These are phyloP conservation scores for Candida sp. DNA, from an alignment of 1,139 yeast species.

Conservation along the genomic window DNA sequence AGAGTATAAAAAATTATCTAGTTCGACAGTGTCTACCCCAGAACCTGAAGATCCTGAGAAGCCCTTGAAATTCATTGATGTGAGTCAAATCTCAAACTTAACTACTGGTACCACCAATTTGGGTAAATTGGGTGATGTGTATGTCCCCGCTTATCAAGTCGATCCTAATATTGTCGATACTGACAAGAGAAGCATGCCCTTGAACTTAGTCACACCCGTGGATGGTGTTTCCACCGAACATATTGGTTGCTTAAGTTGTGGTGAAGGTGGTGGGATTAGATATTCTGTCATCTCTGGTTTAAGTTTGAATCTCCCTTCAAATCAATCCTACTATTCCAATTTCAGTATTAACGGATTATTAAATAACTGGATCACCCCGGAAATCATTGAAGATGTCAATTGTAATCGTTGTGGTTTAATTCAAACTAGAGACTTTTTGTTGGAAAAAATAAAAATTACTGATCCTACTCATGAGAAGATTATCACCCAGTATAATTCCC, in stretches of 20 bases:
- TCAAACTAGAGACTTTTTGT: slow-evolving; percentile 54
- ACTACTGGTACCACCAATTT: slow-evolving; percentile 48
- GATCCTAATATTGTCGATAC: slow-evolving; percentile 56
- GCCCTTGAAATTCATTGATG: slow-evolving; percentile 17
- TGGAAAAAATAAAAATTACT: slow-evolving; percentile 22
- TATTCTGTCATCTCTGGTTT: slow-evolving; percentile 80
- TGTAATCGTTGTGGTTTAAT: slow-evolving; percentile 85
- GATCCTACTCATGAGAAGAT: slow-evolving; percentile 38
- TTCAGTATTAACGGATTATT: slow-evolving; percentile 56
- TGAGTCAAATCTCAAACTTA: slow-evolving; percentile 16
- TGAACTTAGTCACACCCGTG: slow-evolving; percentile 74
- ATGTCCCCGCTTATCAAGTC: slow-evolving; percentile 68
- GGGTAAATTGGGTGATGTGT: slow-evolving; percentile 59
- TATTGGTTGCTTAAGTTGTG: slow-evolving; percentile 86
- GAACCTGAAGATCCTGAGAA: slow-evolving; percentile 16
- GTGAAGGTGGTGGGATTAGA: slow-evolving; percentile 90
- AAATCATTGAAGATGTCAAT: slow-evolving; percentile 86
- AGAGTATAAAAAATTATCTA: slow-evolving; percentile 40
- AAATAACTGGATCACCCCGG: slow-evolving; percentile 74
- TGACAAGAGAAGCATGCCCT: slow-evolving; percentile 44
- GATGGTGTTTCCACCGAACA: slow-evolving; percentile 87
- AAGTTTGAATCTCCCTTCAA: slow-evolving; percentile 60
- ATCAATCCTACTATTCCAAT: slow-evolving; percentile 31
- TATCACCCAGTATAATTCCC: slow-evolving; percentile 39
- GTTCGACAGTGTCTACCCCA: slow-evolving; percentile 15